Conservation (phyloP, 108 stramenopile species). For the Cyclostephanos tholiformis region DNA sequence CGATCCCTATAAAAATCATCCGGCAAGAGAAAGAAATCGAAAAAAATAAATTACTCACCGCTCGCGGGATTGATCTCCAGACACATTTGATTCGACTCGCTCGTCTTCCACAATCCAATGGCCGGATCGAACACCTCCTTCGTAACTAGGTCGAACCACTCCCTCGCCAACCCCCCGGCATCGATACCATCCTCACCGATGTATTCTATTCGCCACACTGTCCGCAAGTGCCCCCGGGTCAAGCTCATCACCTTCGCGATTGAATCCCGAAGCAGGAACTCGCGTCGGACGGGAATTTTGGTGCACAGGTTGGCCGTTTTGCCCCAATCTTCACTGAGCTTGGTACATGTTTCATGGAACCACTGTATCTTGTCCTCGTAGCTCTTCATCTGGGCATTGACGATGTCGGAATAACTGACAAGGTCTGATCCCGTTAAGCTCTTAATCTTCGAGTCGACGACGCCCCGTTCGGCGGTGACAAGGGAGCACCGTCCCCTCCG, state of each 20-base stretch:
- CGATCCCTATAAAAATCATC: neutral
- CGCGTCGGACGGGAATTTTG: conserved; percentile 75
- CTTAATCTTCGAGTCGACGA: conserved; percentile 68
- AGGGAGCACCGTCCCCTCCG: conserved; percentile 57
- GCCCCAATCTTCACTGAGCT: conserved; percentile 77
- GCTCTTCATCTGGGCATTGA: conserved; percentile 62
- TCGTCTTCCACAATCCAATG: conserved; percentile 91
- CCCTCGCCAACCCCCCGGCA: conserved; percentile 96
- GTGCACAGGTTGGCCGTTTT: conserved; percentile 81
- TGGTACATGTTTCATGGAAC: conserved; percentile 85
- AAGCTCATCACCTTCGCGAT: conserved; percentile 82
- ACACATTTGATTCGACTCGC: conserved; percentile 77
- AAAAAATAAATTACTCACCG: conserved; percentile 47
- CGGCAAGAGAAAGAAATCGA: neutral
- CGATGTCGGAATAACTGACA: conserved; percentile 75
- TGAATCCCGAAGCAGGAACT: conserved; percentile 72
- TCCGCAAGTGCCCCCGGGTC: conserved; percentile 87
- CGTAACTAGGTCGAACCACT: conserved; percentile 94
- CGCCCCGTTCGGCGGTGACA: conserved; percentile 66
- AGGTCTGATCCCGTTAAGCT: conserved; percentile 56
- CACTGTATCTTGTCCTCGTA: conserved; percentile 85
- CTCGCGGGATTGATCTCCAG: conserved; percentile 57
- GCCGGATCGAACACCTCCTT: conserved; percentile 96
- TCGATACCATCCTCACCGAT: conserved; percentile 97
- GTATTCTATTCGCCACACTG: conserved; percentile 94